Conservation (phyloP, 768 basidiomycete genomes). For the Mycena sanguinolenta region DNA sequence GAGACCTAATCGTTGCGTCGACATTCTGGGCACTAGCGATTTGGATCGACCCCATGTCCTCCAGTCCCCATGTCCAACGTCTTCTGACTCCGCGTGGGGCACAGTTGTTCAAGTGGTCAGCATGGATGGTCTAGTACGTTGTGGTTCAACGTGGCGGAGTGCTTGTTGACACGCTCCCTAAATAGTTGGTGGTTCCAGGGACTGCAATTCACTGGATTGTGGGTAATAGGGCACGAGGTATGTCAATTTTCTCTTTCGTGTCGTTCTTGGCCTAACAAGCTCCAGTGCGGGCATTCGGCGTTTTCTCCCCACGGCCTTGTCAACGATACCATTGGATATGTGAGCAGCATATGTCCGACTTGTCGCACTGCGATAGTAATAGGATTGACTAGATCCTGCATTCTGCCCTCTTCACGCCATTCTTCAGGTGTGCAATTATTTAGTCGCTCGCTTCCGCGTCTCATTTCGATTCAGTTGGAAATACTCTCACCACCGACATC, state of each 20-base stretch:
- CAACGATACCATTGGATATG: background rate
- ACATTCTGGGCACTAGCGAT: background rate
- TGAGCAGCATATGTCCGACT: background rate
- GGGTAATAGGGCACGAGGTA: background rate
- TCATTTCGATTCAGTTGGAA: slow-evolving; percentile 36
- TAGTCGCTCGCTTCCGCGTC: no score
- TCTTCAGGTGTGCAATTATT: background rate
- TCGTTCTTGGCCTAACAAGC: background rate
- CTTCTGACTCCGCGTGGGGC: background rate
- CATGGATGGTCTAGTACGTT: background rate
- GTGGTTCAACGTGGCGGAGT: background rate
- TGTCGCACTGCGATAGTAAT: no score
- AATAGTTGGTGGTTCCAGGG: background rate
- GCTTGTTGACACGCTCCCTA: background rate
- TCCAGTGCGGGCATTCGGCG: background rate
- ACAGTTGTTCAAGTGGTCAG: background rate
- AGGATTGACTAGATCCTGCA: no score
- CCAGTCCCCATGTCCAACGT: background rate
- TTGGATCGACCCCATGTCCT: background rate
- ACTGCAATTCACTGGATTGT: background rate
- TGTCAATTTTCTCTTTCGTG: no score
- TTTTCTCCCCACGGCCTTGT: background rate
- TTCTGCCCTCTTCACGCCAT: background rate
- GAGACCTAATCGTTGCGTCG: background rate
- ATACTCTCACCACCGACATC: slow-evolving; percentile 45